These are phyloP conservation scores for Lachancea meyersii DNA, from an alignment of 805 yeast species.

Conservation along the genomic window DNA sequence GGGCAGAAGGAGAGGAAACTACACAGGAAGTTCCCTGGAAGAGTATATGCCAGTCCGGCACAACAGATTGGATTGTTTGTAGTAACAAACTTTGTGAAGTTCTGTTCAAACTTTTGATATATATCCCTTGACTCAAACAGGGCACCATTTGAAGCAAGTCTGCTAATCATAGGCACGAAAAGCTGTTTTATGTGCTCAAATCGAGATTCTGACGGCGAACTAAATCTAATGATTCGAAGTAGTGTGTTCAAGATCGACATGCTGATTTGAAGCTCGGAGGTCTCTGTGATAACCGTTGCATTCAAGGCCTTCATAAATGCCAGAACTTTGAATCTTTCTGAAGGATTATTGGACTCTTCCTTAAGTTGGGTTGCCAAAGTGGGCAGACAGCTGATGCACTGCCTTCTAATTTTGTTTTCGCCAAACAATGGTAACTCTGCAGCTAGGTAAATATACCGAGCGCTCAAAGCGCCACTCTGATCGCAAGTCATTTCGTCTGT, in stretches of 20 bases:
- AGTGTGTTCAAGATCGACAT: neutral
- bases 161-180: conserved; percentile 1
- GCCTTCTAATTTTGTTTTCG: neutral
- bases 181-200: neutral
- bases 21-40: conserved; percentile 2
- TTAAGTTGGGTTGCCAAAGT: neutral
- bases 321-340: conserved; percentile 1
- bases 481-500: neutral
- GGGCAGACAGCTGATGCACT: neutral
- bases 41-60: conserved; percentile 5
- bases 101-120: neutral
- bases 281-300: neutral
- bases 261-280: neutral
- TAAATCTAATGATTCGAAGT: neutral
- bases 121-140: neutral
- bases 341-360: neutral
- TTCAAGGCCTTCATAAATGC: conserved; percentile 4
- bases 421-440: neutral
- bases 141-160: neutral
- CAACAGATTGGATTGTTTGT: conserved; percentile 7
- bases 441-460: neutral
- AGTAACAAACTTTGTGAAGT: neutral
- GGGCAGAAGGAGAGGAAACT: conserved; percentile 3
- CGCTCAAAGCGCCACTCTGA: neutral
- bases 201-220: neutral